Percentiles rank a stretch among this genome's conserved stretches.
phyloP scores from a whole-genome alignment of 345 rosid genomes.

The Rhizophora mangle region DNA sequence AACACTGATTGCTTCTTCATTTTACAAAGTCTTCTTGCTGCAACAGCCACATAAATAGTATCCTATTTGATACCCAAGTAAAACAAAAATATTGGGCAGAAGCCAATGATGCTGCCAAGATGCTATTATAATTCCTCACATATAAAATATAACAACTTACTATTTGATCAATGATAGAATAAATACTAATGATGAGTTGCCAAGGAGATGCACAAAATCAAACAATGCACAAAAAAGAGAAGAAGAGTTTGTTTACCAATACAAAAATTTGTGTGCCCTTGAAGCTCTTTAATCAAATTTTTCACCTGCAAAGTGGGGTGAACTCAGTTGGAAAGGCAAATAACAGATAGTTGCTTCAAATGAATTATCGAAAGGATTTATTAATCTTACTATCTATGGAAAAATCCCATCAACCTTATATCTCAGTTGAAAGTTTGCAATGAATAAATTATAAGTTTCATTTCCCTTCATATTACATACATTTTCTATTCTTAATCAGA shows the following conservation, averaged over 20 bases:
- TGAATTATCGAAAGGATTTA: neutral
- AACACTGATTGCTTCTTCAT: constrained; percentile 16
- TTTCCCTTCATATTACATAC: no score
- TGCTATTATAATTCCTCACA: no score
- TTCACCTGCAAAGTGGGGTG: constrained; percentile 60
- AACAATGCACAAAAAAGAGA: no score
- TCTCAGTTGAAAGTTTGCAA: neutral
- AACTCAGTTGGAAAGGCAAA: constrained; percentile 3
- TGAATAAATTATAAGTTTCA: no score
- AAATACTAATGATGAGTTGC: no score
- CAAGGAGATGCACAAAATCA: no score
- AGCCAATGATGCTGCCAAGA: neutral
- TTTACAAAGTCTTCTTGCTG: constrained; percentile 14
- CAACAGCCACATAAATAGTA: neutral
- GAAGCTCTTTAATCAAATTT: constrained; percentile 52
- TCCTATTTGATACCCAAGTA: neutral
- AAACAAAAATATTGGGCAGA: neutral
- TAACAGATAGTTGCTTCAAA: neutral
- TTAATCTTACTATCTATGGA: neutral
- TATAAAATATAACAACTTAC: no score
- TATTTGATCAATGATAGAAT: no score
- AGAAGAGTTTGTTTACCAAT: constrained; percentile 48
- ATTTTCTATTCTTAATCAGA: no score
- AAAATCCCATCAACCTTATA: neutral
- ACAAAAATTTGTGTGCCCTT: constrained; percentile 56